Evolutionary conservation across 208 protist genomes (phyloP), one percentile per base, ranked within the genome.

Genomic region (Trypanosomatidae sp.): DNA sequence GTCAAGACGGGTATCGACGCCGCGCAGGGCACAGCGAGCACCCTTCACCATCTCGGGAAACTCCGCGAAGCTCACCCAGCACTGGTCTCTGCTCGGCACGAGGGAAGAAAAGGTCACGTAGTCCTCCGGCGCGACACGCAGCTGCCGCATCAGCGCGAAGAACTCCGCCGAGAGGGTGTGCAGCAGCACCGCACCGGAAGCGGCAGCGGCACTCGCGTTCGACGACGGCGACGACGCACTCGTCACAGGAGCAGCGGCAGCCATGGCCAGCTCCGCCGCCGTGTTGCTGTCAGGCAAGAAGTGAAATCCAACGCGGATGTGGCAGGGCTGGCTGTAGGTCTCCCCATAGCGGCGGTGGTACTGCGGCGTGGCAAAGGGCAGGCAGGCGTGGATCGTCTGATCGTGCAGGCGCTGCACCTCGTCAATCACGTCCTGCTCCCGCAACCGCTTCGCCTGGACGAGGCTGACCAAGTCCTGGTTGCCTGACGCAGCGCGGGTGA

Each of bases 21-120:
- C 81, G 66, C 90, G 90, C 66, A 97, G 75, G 22, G 86, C 88
- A 73, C 93, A 97, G 36, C 91, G 89, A 0, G 84, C 76, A 10
- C 91, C 91, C 13, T 84, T 79, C 69, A 97, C 91, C 89, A 97
- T 95, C 79, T 97, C 90, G 1, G 93, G 93, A 58, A 97, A 89
- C 69, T 92, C 85, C 9, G 68, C 80, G 65, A 93, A 94, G 68
- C 62, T 66, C 56, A 95, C 28, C 91, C 93, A 97, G 22, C 89
- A 66, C 67, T 97, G 79, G 33, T 92, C 81, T 43, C 80, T 82
- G 76, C 89, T 95, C n/a, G 93, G 91, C n/a, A 89, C 84, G 43
- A 97, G 79, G 56, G 79, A 82, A 59, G 86, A 68, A 68, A 88
- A 90, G 55, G 73, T 73, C 30, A 76, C 85, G 73, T 94, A 77